phyloP scores from a whole-genome alignment of 2,329 filamentous ascomycete genomes.

The Exophiala sp. region DNA sequence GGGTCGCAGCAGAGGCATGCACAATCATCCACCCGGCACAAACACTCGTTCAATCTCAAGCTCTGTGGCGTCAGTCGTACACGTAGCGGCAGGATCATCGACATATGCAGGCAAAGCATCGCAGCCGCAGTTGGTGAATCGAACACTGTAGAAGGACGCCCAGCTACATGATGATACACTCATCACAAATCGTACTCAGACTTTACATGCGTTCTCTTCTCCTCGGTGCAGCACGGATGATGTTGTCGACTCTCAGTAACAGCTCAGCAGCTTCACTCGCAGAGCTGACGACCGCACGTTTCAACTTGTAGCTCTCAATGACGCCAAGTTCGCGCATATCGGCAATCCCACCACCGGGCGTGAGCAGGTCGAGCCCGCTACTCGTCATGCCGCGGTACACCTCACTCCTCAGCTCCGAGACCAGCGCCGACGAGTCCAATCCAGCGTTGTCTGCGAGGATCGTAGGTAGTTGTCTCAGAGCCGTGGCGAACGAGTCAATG shows the following conservation, averaged over 20 bases:
- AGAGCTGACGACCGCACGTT: slow-evolving; percentile 94
- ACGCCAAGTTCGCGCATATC: slow-evolving; percentile 96
- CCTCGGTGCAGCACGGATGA: slow-evolving; percentile 88
- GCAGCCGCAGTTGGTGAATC: too few species aligned
- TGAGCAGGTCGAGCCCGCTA: slow-evolving; percentile 83
- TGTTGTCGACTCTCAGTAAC: slow-evolving; percentile 91
- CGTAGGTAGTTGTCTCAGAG: slow-evolving; percentile 87
- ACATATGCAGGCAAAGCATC: too few species aligned
- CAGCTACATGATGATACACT: too few species aligned
- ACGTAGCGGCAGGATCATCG: too few species aligned
- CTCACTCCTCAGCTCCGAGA: slow-evolving; percentile 84
- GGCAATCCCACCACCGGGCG: slow-evolving; percentile 83
- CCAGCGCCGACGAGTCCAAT: slow-evolving; percentile 89
- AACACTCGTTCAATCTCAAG: too few species aligned
- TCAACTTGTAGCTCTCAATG: slow-evolving; percentile 97
- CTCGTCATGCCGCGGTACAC: slow-evolving; percentile 94
- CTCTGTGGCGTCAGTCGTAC: too few species aligned
- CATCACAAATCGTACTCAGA: too few species aligned
- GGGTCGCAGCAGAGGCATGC: too few species aligned
- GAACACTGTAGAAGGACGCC: too few species aligned
- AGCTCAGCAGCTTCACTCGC: slow-evolving; percentile 96
- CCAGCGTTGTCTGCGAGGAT: slow-evolving; percentile 97
- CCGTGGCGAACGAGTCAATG: slow-evolving; percentile 82
- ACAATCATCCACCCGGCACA: too few species aligned
- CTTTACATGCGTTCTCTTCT: slow-evolving; percentile 69